These are phyloP conservation scores for Penicillium sp. DNA, from an alignment of 2,329 filamentous ascomycete genomes.

Conservation along the genomic window DNA sequence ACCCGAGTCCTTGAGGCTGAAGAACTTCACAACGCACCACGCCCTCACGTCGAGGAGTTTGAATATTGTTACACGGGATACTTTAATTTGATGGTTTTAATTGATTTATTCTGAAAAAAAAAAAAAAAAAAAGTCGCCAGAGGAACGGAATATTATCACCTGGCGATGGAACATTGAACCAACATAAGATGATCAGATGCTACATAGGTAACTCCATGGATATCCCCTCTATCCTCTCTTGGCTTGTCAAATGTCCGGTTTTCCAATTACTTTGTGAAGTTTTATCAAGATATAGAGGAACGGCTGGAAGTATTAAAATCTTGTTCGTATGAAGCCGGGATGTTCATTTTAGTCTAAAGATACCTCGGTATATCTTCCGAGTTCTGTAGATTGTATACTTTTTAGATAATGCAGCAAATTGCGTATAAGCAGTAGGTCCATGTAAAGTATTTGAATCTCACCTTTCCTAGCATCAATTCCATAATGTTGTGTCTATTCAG, in stretches of 20 bases:
- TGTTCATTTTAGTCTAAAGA: not conserved
- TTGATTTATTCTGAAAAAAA: no score
- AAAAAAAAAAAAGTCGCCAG: no score
- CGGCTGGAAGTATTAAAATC: not conserved
- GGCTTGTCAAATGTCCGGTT: not conserved
- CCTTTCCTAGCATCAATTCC: not conserved
- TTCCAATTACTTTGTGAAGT: not conserved
- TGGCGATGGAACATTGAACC: not conserved
- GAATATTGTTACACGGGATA: not conserved
- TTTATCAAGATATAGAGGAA: not conserved
- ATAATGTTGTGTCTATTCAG: not conserved
- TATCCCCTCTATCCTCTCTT: not conserved
- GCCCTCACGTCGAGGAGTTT: not conserved
- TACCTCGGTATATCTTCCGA: not conserved
- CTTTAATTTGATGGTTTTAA: not conserved
- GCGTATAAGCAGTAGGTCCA: not conserved
- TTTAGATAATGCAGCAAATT: not conserved
- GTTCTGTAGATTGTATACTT: not conserved
- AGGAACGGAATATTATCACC: not conserved
- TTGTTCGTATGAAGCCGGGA: not conserved
- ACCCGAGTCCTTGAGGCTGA: not conserved
- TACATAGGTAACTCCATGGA: not conserved
- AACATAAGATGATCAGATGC: not conserved
- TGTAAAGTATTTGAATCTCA: no score
- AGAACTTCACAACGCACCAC: not conserved